These are phyloP conservation scores for Chrysanthemum lavandulifolium DNA, from an alignment of 129 eudicot species.

Conservation along the genomic window DNA sequence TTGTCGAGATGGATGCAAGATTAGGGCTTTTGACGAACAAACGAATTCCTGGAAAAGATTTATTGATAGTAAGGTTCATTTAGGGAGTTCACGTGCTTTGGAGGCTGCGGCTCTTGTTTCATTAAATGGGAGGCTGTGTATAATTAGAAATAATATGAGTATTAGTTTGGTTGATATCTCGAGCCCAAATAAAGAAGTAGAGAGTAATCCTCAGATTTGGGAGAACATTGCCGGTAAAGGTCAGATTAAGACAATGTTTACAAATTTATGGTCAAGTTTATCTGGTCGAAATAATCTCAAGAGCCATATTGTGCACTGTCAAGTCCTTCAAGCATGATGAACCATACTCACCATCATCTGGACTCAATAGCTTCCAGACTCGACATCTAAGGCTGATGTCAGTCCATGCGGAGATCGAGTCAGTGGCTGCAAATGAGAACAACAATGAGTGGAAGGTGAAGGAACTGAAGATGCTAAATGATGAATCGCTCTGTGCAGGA, in stretches of 20 bases:
- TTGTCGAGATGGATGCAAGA: constrained; percentile 64
- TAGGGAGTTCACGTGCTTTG: constrained; percentile 53
- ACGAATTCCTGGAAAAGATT: constrained; percentile 47
- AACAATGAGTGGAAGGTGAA: constrained; percentile 7
- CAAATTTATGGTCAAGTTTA: constrained; percentile 90
- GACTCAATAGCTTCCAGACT: no score
- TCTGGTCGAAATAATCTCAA: constrained; percentile 86
- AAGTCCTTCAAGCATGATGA: constrained; percentile 91
- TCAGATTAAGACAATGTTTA: constrained; percentile 69
- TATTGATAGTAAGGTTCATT: constrained; percentile 58
- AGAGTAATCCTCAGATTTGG: constrained; percentile 90
- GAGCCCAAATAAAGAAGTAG: constrained; percentile 77
- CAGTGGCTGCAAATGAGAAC: constrained; percentile 23
- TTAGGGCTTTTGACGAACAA: constrained; percentile 58
- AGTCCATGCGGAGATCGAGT: not conserved
- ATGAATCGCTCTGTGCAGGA: not conserved
- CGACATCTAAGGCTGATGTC: no score
- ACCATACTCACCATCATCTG: no score
- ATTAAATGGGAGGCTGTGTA: constrained; percentile 54
- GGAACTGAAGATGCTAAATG: constrained; percentile 1
- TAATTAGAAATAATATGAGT: constrained; percentile 45
- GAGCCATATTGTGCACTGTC: constrained; percentile 97
- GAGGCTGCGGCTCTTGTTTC: constrained; percentile 73
- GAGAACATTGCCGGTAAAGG: constrained; percentile 91
- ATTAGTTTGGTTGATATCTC: constrained; percentile 79